Evolutionary conservation across 805 yeast genomes (phyloP).

Genomic region (Saccharomycopsis sp.): DNA sequence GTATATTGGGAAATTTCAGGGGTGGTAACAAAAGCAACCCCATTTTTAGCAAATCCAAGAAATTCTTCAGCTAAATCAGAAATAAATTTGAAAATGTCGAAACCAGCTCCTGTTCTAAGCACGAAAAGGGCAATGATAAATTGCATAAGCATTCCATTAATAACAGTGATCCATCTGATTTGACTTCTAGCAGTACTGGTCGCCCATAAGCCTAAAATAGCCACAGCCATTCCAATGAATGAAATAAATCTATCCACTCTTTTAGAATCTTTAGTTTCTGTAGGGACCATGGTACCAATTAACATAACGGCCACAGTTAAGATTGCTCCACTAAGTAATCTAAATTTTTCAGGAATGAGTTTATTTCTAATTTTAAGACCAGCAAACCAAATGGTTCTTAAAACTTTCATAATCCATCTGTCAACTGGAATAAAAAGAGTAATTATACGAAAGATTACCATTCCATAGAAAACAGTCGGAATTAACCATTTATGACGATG

Average conservation of each 20-base stretch:
- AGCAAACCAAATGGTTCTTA: slow-evolving; percentile 6
- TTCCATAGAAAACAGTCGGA: slow-evolving; percentile 43
- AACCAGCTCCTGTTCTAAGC: slow-evolving; percentile 48
- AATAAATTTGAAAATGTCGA: slow-evolving; percentile 51
- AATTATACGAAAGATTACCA: slow-evolving; percentile 40
- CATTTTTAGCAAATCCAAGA: slow-evolving; percentile 45
- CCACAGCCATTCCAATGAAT: slow-evolving; percentile 42
- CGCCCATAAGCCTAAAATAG: slow-evolving; percentile 32
- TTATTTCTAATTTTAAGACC: slow-evolving; percentile 23
- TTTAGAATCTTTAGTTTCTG: slow-evolving; percentile 35
- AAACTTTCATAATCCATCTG: slow-evolving; percentile 5
- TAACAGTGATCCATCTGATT: slow-evolving; percentile 49
- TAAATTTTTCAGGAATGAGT: slow-evolving; percentile 32
- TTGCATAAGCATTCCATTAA: slow-evolving; percentile 50
- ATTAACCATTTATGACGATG: slow-evolving; percentile 45
- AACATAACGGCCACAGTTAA: slow-evolving; percentile 38
- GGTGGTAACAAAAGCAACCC: slow-evolving; percentile 49
- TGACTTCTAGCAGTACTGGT: slow-evolving; percentile 36
- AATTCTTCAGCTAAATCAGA: slow-evolving; percentile 46
- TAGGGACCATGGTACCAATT: slow-evolving; percentile 44
- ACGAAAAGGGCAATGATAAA: slow-evolving; percentile 51
- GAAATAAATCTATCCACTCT: slow-evolving; percentile 47
- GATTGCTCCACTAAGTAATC: slow-evolving; percentile 35
- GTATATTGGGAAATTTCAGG: slow-evolving; percentile 29
- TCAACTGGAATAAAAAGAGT: slow-evolving; percentile 36